Percentiles rank a stretch among this genome's conserved stretches.
Conservation (phyloP, 768 basidiomycete genomes). For the Paxillus rubicundulus region DNA sequence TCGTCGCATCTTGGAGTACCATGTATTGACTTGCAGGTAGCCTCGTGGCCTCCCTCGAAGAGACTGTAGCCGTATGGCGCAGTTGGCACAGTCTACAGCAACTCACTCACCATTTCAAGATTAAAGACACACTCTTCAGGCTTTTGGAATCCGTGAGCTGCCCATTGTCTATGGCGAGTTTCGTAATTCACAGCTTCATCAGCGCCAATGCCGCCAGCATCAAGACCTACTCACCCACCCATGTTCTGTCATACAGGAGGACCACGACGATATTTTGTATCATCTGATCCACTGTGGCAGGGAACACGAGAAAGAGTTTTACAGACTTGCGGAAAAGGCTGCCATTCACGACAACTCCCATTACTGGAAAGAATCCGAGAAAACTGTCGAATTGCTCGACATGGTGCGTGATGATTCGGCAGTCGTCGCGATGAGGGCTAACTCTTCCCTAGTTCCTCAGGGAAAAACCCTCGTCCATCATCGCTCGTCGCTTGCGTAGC, state of each 20-base stretch:
- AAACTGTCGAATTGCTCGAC: slow-evolving; percentile 24
- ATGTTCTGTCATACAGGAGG: slow-evolving; percentile 5
- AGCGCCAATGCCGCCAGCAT: slow-evolving; percentile 17
- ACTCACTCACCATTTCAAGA: slow-evolving; percentile 12
- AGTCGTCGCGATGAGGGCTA: not conserved
- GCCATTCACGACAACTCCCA: not conserved
- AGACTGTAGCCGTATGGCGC: slow-evolving; percentile 10
- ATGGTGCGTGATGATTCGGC: slow-evolving; percentile 7
- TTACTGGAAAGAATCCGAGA: slow-evolving; percentile 10
- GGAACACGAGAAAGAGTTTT: slow-evolving; percentile 12
- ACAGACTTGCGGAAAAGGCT: slow-evolving; percentile 1
- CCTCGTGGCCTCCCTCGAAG: slow-evolving; percentile 6
- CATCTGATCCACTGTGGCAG: slow-evolving; percentile 20
- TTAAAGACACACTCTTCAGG: slow-evolving; percentile 11
- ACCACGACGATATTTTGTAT: slow-evolving; percentile 14
- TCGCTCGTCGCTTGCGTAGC: slow-evolving; percentile 14
- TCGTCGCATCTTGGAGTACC: not conserved
- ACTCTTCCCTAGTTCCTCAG: slow-evolving; percentile 12
- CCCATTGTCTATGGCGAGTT: not conserved
- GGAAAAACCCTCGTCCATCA: not conserved
- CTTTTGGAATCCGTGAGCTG: slow-evolving; percentile 12
- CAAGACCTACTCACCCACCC: not conserved
- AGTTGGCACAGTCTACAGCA: slow-evolving; percentile 16
- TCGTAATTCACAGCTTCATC: not conserved
- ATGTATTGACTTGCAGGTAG: not conserved